Base-by-base conservation (phyloP, 345 rosid species). In the Camelina sativa region DNA sequence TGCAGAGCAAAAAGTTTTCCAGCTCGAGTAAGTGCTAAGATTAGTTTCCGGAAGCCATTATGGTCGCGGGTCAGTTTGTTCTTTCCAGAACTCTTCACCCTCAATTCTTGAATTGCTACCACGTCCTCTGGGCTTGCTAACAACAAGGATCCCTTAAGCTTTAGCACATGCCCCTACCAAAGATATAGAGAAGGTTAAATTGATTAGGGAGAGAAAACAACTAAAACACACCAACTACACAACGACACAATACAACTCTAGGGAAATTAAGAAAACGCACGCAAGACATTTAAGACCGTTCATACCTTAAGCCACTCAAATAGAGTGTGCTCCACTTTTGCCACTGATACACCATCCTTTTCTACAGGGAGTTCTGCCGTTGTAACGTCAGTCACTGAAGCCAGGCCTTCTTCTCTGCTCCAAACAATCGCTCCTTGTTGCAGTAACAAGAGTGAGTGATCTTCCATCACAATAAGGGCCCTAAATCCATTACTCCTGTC, bases 61-160 rank as follows among this genome's bases (percentile, higher is more conserved):
- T 88, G 99, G 85, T 96, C 99, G 79, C 99, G 82, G 47, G 94
- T 96, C 86, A 92, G 76, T 84, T 91, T 96, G 90, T 85, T 96
- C 87, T 85, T 96, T 80, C 90, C 96, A 48, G 96, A 92, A 82
- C 86, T 85, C 80, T 85, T 88, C 80, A 95, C 71, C 81, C 98
- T 87, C 86, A 92, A 80, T 53, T 80, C 89, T 84, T 90, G 97
- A 67, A 96, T 91, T 74, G 88, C 89, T 57, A 80, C 98, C 46
- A 92, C 85, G 40, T 96, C 99, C 73, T 92, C 98, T 20, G 96
- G 89, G 82, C 86, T 89, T 72, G 99, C 97, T 79, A 96, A 87
- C 98, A 96, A 90, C 73, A 96, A 83, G 22, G 94, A 85, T 47
- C 94, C 98, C 81, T 96, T 96, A 62, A 96, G 88, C 86, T 92